Conservation (phyloP, 768 basidiomycete species). For the Suillus discolor region DNA sequence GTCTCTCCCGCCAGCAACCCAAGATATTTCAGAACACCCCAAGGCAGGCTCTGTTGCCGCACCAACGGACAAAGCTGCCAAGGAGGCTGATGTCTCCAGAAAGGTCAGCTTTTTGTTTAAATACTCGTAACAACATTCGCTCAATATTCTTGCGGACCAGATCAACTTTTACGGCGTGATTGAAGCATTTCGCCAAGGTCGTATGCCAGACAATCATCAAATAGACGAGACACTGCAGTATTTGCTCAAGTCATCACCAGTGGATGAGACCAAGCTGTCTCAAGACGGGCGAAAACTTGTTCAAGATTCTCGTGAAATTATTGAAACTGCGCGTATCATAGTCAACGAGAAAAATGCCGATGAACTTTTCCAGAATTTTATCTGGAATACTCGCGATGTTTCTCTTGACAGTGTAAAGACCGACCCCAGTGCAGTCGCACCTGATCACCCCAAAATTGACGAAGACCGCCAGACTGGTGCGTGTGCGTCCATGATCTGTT, state of each 20-base stretch:
- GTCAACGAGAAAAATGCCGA: slow-evolving; percentile 87
- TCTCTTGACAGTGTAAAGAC: slow-evolving; percentile 39
- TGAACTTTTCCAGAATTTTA: slow-evolving; percentile 89
- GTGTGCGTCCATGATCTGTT: slow-evolving; percentile 12
- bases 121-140: not conserved
- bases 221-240: slow-evolving; percentile 75
- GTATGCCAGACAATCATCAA: slow-evolving; percentile 79
- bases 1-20: slow-evolving; percentile 66
- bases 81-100: slow-evolving; percentile 77
- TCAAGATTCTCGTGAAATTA: slow-evolving; percentile 75
- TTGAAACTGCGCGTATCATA: slow-evolving; percentile 71
- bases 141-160: slow-evolving; percentile 29
- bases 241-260: slow-evolving; percentile 58
- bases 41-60: slow-evolving; percentile 59
- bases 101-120: slow-evolving; percentile 46
- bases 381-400: slow-evolving; percentile 75
- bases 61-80: slow-evolving; percentile 60
- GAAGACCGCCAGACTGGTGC: slow-evolving; percentile 66
- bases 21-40: slow-evolving; percentile 65
- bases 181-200: slow-evolving; percentile 77
- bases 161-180: slow-evolving; percentile 81
- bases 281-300: slow-evolving; percentile 77
- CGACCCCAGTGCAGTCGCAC: slow-evolving; percentile 41
- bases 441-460: slow-evolving; percentile 54
- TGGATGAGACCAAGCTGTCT: slow-evolving; percentile 68